Percentiles rank a stretch among this genome's conserved stretches.
Evolutionary conservation across 2,329 filamentous ascomycete genomes (phyloP).

Genomic region (Colletotrichum phormii): DNA sequence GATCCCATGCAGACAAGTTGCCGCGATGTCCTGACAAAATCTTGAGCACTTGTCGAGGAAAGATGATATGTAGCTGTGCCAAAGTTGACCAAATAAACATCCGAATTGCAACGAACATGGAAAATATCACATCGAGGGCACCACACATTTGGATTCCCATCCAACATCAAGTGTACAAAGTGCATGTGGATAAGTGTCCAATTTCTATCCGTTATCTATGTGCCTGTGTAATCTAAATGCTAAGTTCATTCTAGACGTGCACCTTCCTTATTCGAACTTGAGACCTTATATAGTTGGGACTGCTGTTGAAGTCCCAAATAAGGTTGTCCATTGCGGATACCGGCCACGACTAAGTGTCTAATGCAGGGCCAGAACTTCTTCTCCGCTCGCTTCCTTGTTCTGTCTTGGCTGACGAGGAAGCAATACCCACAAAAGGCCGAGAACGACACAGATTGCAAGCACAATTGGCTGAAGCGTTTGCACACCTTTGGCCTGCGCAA

Average conservation of each 20-base stretch:
- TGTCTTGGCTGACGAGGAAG: slow-evolving; percentile 3
- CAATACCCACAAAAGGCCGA: slow-evolving; percentile 57
- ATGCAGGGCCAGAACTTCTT: not conserved
- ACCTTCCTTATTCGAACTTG: not conserved
- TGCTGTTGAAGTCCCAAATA: not conserved
- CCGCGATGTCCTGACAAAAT: not conserved
- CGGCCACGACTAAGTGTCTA: not conserved
- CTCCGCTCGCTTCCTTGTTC: not conserved
- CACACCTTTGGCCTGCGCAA: slow-evolving; percentile 69
- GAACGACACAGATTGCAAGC: slow-evolving; percentile 58
- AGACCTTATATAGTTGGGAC: not conserved
- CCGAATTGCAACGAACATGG: not conserved
- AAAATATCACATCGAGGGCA: not conserved
- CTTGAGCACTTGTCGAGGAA: too few species aligned
- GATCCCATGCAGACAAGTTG: not conserved
- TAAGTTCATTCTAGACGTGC: not conserved
- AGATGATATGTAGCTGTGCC: too few species aligned
- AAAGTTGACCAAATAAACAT: not conserved
- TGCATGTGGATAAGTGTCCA: not conserved
- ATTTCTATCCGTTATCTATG: too few species aligned
- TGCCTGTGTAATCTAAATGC: too few species aligned
- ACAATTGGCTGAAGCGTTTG: slow-evolving; percentile 68
- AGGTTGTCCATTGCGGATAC: not conserved
- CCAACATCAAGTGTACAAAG: too few species aligned
- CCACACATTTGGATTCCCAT: too few species aligned